phyloP scores from a whole-genome alignment of 805 yeast species.

The Ogataea salicorniae region DNA sequence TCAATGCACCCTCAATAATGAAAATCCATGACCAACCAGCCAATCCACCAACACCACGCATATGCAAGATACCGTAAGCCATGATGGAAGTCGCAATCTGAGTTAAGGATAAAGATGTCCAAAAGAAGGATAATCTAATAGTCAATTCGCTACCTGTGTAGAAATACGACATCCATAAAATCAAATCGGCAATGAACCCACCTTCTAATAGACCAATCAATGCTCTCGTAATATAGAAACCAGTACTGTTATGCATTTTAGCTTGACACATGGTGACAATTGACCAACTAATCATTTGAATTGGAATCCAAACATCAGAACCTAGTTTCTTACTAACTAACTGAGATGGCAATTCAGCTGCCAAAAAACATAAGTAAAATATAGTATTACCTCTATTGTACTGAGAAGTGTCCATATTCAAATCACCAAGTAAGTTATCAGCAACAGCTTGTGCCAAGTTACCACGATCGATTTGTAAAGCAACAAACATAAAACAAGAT shows the following conservation, averaged over 20 bases:
- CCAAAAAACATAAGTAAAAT: constrained; percentile 45
- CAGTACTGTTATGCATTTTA: constrained; percentile 34
- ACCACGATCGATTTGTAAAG: constrained; percentile 54
- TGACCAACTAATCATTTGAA: constrained; percentile 54
- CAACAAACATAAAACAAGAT: constrained; percentile 56
- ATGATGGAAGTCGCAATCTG: constrained; percentile 39
- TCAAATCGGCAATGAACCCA: constrained; percentile 63
- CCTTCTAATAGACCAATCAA: constrained; percentile 58
- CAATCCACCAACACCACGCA: constrained; percentile 40
- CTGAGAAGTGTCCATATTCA: constrained; percentile 49
- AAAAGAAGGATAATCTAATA: constrained; percentile 53
- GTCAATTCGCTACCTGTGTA: constrained; percentile 56
- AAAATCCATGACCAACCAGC: constrained; percentile 67
- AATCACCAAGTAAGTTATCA: constrained; percentile 49
- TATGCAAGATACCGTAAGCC: constrained; percentile 47
- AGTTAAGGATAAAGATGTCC: constrained; percentile 49
- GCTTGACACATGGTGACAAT: constrained; percentile 50
- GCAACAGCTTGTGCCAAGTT: constrained; percentile 52
- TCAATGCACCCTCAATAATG: constrained; percentile 55
- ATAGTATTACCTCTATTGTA: constrained; percentile 57
- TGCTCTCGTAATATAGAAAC: constrained; percentile 45
- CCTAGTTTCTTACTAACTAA: constrained; percentile 59
- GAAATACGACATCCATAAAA: constrained; percentile 62
- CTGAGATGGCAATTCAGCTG: constrained; percentile 63
- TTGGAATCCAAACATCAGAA: constrained; percentile 58